Percentiles rank a stretch among this genome's conserved stretches.
phyloP scores from a whole-genome alignment of 768 basidiomycete genomes.

The Tricholoma flavovirens region DNA sequence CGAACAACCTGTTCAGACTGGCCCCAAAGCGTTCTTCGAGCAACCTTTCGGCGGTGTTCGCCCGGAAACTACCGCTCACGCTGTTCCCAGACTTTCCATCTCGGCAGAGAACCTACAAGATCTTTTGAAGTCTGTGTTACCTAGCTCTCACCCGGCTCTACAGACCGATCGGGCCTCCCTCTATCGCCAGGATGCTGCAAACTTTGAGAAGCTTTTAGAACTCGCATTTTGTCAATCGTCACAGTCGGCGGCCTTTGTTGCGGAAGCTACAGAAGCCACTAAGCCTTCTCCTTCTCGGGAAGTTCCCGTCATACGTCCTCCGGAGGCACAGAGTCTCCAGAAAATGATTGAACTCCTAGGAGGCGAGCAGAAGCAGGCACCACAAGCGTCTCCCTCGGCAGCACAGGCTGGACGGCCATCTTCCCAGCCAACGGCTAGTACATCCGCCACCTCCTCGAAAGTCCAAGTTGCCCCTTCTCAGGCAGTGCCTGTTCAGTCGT shows the following conservation, averaged over 20 bases:
- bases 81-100: neutral
- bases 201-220: conserved; percentile 4
- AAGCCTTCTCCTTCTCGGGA: neutral
- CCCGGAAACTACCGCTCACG: neutral
- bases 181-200: neutral
- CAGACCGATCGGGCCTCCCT: neutral
- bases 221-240: neutral
- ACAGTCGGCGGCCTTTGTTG: neutral
- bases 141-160: neutral
- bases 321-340: conserved; percentile 6
- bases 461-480: neutral
- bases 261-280: neutral
- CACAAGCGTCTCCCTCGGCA: neutral
- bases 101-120: neutral
- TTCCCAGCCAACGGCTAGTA: neutral
- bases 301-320: neutral
- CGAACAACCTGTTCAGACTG: neutral
- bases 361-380: neutral
- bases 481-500: neutral
- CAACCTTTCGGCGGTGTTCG: neutral
- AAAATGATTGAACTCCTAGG: conserved; percentile 11
- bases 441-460: neutral
- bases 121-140: neutral
- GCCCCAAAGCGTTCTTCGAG: neutral
- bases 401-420: neutral